Evolutionary conservation across 768 basidiomycete genomes (phyloP), one percentile per base, ranked within the genome.

Genomic region (Vararia minispora): DNA sequence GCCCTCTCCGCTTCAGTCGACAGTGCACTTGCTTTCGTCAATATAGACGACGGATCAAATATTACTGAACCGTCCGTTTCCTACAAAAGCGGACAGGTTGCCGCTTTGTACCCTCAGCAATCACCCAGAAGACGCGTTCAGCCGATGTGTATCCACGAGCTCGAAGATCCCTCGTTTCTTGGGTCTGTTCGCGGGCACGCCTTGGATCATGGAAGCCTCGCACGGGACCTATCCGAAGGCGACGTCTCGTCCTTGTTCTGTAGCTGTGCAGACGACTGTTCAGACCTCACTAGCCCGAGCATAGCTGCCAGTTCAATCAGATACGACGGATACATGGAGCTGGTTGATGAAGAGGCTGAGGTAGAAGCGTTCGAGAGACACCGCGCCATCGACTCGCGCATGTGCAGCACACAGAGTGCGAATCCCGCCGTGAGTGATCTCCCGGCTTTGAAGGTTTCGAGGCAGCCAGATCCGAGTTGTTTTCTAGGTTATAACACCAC

Each of bases 71-170:
- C n/a, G n/a, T n/a, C n/a, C n/a, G n/a, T n/a, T 10, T 35, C 34
- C 39, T 41, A 16, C 42, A 16, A 23, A 34, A 33, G 27, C 40
- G 7, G 35, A 41, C 6, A 45, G 42, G 16, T 37, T 42, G 3
- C 34, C 46, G 5, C 46, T 47, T 1, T 39, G 10, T n/a, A 26
- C 26, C 29, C 34, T 13, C 41, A 28, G 11, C 57, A 33, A 13
- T 61, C 67, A 2, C 59, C 51, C 2, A n/a, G n/a, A n/a, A n/a
- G n/a, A n/a, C n/a, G n/a, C n/a, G n/a, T n/a, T n/a, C n/a, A n/a
- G n/a, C n/a, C n/a, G n/a, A n/a, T n/a, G n/a, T 76, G 74, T 52
- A 78, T 77, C 37, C 75, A 78, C 50, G 72, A 79, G 47, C 45
- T 77, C 7, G 63, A 62, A 34, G 55, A 57, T n/a, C 48, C 51